Conservation (phyloP, 2,329 filamentous ascomycete genomes). For the Microascus cirrosus region DNA sequence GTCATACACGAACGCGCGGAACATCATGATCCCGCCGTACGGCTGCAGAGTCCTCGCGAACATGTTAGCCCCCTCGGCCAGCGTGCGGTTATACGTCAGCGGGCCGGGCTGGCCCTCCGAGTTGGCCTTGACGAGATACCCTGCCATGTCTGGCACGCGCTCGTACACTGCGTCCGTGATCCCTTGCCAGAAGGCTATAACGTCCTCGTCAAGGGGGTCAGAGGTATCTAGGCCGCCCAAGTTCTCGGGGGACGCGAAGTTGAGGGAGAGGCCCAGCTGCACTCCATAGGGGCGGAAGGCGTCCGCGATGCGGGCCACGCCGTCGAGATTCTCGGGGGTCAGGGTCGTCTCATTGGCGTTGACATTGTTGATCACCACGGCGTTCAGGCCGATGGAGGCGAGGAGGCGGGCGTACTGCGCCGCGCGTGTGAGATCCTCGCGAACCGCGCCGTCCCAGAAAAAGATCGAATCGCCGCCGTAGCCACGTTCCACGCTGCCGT, state of each 20-base stretch:
- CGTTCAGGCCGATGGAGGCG: conserved; percentile 56
- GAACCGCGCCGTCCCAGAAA: conserved; percentile 44
- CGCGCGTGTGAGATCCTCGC: conserved; percentile 48
- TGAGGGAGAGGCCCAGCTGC: conserved; percentile 52
- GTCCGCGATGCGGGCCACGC: conserved; percentile 51
- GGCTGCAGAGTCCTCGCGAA: conserved; percentile 49
- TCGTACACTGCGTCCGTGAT: conserved; percentile 48
- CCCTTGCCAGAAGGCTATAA: conserved; percentile 52
- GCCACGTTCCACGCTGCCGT: conserved; percentile 52
- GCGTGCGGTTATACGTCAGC: conserved; percentile 56
- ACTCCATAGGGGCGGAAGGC: conserved; percentile 57
- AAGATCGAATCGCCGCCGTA: conserved; percentile 60
- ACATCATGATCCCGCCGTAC: conserved; percentile 54
- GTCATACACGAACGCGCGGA: conserved; percentile 63
- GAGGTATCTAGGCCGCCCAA: conserved; percentile 48
- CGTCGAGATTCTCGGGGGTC: conserved; percentile 44
- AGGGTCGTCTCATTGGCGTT: conserved; percentile 54
- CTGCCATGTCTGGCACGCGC: conserved; percentile 54
- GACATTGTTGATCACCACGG: conserved; percentile 59
- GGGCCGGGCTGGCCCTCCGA: conserved; percentile 64
- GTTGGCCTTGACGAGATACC: conserved; percentile 61
- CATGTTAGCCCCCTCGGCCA: conserved; percentile 57
- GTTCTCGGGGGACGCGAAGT: conserved; percentile 53
- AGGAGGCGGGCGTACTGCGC: conserved; percentile 54
- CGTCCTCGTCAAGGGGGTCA: conserved; percentile 49